phyloP scores from a whole-genome alignment of 306 rosid genomes.

The Cucurbita moschata region DNA sequence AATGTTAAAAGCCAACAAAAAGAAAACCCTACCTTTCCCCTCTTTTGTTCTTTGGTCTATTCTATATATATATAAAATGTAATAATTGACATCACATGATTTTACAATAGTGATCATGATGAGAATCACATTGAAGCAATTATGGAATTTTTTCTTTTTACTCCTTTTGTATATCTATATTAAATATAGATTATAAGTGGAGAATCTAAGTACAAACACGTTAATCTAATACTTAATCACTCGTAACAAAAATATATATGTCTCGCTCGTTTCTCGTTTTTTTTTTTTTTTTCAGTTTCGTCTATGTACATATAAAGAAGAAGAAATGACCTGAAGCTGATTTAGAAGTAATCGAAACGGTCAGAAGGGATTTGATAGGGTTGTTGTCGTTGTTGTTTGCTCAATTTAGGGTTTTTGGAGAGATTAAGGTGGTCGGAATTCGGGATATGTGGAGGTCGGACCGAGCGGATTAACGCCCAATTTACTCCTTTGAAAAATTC shows the following conservation, averaged over 20 bases:
- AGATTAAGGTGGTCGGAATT: conserved; percentile 5
- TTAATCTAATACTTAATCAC: background rate
- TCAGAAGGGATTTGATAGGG: conserved; percentile 62
- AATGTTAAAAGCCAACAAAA: background rate
- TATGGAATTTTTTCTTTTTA: conserved; percentile 47
- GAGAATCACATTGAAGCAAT: conserved; percentile 66
- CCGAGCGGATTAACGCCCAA: conserved; percentile 86
- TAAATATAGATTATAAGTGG: conserved; percentile 11
- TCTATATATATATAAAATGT: conserved; percentile 8
- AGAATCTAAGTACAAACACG: background rate
- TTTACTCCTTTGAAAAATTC: conserved; percentile 79
- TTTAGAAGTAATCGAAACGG: conserved; percentile 58
- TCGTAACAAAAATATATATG: background rate
- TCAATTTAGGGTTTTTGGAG: conserved; percentile 25
- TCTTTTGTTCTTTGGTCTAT: conserved; percentile 16
- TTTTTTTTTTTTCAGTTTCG: background rate
- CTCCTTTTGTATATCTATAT: conserved; percentile 22
- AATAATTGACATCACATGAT: conserved; percentile 91
- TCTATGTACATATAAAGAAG: background rate
- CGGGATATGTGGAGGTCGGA: conserved; percentile 76
- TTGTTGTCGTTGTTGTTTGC: conserved; percentile 53
- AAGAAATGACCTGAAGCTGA: background rate
- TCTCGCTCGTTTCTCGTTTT: background rate
- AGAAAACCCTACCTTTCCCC: background rate
- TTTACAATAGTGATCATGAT: conserved; percentile 44